A percentile compares a stretch with the other conserved stretches of the same genome.
phyloP scores from a whole-genome alignment of 1,284 basidiomycete species.

The Agroathelia rolfsii region DNA sequence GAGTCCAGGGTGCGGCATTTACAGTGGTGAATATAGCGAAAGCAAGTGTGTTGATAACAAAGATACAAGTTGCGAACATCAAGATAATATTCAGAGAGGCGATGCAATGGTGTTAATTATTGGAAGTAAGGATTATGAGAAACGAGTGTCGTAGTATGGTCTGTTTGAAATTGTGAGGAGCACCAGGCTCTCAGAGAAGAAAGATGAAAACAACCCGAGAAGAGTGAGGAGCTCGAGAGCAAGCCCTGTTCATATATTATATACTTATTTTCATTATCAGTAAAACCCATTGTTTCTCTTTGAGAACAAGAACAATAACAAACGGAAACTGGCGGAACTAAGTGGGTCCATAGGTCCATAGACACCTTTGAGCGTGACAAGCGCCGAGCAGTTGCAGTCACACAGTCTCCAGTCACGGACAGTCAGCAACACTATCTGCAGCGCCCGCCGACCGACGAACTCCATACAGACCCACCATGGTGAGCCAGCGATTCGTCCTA shows the following conservation, averaged over 20 bases:
- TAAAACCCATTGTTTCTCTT: no score
- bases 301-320: no score
- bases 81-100: constrained; percentile 5
- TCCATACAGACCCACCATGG: constrained; percentile 20
- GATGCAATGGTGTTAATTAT: constrained; percentile 10
- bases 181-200: no score
- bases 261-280: no score
- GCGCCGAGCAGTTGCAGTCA: neutral
- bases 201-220: no score
- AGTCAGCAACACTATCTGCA: constrained; percentile 11
- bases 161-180: no score
- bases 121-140: neutral
- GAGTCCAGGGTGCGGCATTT: constrained; percentile 23
- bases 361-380: neutral
- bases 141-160: constrained; percentile 1
- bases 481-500: constrained; percentile 4
- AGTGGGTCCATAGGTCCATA: neutral
- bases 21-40: constrained; percentile 13
- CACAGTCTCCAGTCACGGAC: constrained; percentile 5
- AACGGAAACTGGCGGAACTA: neutral
- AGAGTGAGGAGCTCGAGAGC: no score
- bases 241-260: no score
- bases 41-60: constrained; percentile 13
- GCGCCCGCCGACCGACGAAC: constrained; percentile 16
- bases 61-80: constrained; percentile 8